phyloP scores from a whole-genome alignment of 2,329 filamentous ascomycete species.

The Cylindrodendrum hubeiense region DNA sequence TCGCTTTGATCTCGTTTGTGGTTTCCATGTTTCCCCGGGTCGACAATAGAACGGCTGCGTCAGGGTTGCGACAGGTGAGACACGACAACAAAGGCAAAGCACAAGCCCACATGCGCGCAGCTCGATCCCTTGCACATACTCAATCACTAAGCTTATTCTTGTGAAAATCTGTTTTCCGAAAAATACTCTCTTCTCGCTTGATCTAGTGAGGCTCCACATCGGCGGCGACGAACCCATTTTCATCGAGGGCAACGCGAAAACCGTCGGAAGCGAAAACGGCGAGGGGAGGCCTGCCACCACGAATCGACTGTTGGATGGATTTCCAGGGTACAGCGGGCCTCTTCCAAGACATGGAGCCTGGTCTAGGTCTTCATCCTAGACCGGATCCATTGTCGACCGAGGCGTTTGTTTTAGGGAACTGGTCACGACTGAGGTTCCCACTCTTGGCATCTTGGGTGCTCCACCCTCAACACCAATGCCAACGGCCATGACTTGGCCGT shows the following conservation, averaged over 20 bases:
- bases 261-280: background rate
- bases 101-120: background rate
- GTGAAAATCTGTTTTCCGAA: background rate
- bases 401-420: constrained; percentile 26
- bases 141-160: constrained; percentile 1
- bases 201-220: background rate
- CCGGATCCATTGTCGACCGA: constrained; percentile 19
- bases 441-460: constrained; percentile 33
- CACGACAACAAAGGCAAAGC: background rate
- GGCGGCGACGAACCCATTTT: background rate
- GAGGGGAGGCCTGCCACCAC: background rate
- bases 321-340: no score
- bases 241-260: background rate
- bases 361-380: background rate
- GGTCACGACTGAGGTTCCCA: constrained; percentile 30
- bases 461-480: constrained; percentile 21
- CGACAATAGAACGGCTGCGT: background rate
- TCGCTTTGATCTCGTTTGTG: background rate
- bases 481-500: background rate
- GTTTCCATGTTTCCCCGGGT: background rate
- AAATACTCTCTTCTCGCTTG: background rate
- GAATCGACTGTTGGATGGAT: background rate
- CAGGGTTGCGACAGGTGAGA: constrained; percentile 1
- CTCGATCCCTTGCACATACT: background rate
- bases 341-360: background rate